Conservation (phyloP, 768 basidiomycete genomes). For the Infundibulicybe gibba region DNA sequence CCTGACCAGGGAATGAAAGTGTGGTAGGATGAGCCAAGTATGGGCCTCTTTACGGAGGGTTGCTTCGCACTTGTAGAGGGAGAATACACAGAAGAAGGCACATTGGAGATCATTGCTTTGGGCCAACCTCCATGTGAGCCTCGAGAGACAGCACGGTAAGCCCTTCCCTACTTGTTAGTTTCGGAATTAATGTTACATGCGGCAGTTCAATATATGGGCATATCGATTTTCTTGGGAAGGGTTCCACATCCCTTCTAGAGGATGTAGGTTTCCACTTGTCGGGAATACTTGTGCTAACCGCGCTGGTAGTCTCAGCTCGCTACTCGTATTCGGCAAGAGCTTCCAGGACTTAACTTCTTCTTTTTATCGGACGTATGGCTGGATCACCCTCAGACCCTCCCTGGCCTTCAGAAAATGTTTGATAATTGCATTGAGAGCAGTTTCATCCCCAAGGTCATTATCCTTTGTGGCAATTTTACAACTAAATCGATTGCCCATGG, state of each 20-base stretch:
- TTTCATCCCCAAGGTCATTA: slow-evolving; percentile 85
- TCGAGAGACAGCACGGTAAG: slow-evolving; percentile 77
- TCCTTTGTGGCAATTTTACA: slow-evolving; percentile 95
- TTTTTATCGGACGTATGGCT: slow-evolving; percentile 96
- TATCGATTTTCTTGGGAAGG: slow-evolving; percentile 95
- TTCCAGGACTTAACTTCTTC: slow-evolving; percentile 82
- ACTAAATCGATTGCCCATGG: slow-evolving; percentile 79
- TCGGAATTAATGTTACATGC: slow-evolving; percentile 8
- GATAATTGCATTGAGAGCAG: slow-evolving; percentile 85
- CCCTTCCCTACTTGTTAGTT: background rate
- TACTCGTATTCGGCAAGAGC: slow-evolving; percentile 60
- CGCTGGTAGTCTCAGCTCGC: slow-evolving; percentile 55
- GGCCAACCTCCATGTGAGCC: slow-evolving; percentile 97
- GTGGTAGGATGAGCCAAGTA: slow-evolving; percentile 78
- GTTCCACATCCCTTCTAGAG: slow-evolving; percentile 84
- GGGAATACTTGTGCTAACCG: background rate
- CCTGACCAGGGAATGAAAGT: slow-evolving; percentile 13
- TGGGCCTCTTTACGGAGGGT: slow-evolving; percentile 95
- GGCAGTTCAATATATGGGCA: slow-evolving; percentile 90
- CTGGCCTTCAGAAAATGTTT: slow-evolving; percentile 80
- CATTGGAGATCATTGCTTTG: slow-evolving; percentile 85
- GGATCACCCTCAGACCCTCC: slow-evolving; percentile 80
- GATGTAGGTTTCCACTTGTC: slow-evolving; percentile 55
- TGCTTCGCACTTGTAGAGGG: slow-evolving; percentile 95
- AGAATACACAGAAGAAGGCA: slow-evolving; percentile 91